Base-by-base conservation (phyloP, 1,284 basidiomycete genomes). In the Papiliotrema terrestris region DNA sequence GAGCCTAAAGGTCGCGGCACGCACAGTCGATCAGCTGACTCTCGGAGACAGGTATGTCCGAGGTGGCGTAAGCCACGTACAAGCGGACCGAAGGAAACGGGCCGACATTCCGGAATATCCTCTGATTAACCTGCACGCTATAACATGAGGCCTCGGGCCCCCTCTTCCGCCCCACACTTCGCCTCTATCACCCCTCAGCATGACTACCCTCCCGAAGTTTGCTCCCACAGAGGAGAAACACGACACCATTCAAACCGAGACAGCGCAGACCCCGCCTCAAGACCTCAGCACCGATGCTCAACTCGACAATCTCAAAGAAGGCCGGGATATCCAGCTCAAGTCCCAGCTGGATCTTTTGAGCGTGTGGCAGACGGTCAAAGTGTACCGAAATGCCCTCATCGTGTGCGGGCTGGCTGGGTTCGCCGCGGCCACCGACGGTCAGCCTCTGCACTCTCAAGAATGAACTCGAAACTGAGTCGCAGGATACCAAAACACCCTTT, bases 351-450 rank as follows among this genome's bases (percentile, higher is more conserved):
- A 66, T 45, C 46, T 38, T 6, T 23, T 63, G 32, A 41, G 58
- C n/a, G 35, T 57, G 8, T 36, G 35, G 22, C 36, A 54, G 25
- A 42, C 62, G 2, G n/a, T 61, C n/a, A 52, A 36, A n/a, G 49
- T 50, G 2, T 66, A 53, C 47, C 53, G 51, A 39, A 38, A 42
- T 13, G 42, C 57, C 15, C 42, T 51, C 15, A 17, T 62, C 17
- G 54, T 64, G 45, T 66, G 64, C 49, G 42, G 23, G n/a, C 11
- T 59, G 23, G 62, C 62, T 19, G 62, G 52, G 17, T 62, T 64
- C 41, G 50, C 47, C 19, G 62, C 65, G 19, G 48, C 57, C 8
- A 52, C 52, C 41, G 65, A 67, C 54, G 65, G 65, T 51, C 45
- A 51, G 53, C 49, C n/a, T n/a, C 11, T 11, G 9, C 14, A 9